A percentile compares a stretch with the other conserved stretches of the same genome.
Conservation (phyloP, 192 early-diverging fungal genomes). For the Geranomyces michiganensis region DNA sequence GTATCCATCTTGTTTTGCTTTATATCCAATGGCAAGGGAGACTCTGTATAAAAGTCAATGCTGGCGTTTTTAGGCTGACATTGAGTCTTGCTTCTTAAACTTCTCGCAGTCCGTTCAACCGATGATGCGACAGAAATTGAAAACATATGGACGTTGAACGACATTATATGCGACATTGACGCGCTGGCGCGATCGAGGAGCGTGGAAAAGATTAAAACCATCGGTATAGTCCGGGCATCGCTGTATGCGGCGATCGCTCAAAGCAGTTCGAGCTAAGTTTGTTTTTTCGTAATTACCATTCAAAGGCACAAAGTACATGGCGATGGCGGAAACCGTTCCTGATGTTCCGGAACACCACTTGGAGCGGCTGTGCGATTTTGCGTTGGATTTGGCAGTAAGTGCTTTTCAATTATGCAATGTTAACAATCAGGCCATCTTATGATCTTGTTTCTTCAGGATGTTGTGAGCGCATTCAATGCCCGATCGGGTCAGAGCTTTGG, state of each 20-base stretch:
- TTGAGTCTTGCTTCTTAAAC: neutral
- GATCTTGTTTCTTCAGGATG: neutral
- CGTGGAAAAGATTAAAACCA: constrained; percentile 46
- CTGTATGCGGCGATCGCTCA: neutral
- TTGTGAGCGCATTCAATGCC: constrained; percentile 35
- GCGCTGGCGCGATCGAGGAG: constrained; percentile 23
- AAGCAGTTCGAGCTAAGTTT: neutral
- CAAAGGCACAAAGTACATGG: constrained; percentile 44
- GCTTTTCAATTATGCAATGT: neutral
- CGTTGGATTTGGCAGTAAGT: constrained; percentile 28
- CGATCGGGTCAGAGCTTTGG: constrained; percentile 32
- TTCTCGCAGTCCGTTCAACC: constrained; percentile 6
- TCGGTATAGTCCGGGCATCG: constrained; percentile 35
- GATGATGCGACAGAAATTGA: constrained; percentile 29
- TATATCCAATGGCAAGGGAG: constrained; percentile 29
- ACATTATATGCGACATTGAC: constrained; percentile 47
- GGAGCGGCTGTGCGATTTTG: constrained; percentile 34
- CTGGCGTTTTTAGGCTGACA: neutral
- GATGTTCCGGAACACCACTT: constrained; percentile 25
- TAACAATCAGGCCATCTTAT: neutral
- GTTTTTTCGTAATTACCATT: neutral
- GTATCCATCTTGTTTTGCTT: constrained; percentile 36
- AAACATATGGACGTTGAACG: constrained; percentile 38
- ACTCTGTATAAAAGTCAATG: neutral
- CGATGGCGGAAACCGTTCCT: constrained; percentile 31